phyloP scores from a whole-genome alignment of 306 rosid genomes.

The Senna tora region DNA sequence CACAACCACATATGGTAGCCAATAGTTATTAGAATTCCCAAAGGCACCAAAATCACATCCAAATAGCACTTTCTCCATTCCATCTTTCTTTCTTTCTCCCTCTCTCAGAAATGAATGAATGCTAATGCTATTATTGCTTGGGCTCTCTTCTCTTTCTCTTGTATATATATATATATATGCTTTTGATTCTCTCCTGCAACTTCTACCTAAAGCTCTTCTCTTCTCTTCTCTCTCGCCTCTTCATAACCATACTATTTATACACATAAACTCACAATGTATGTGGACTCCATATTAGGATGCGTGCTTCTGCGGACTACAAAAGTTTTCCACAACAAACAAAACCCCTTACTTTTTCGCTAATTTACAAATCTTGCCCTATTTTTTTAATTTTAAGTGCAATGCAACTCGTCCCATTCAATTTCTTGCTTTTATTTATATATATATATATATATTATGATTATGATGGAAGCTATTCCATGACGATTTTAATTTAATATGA shows the following conservation, averaged over 20 bases:
- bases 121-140: slow-evolving; percentile 2
- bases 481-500: neutral
- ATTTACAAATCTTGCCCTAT: slow-evolving; percentile 43
- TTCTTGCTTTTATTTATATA: neutral
- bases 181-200: neutral
- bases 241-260: slow-evolving; percentile 45
- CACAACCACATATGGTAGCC: slow-evolving; percentile 83
- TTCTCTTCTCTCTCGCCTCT: slow-evolving; percentile 6
- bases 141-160: neutral
- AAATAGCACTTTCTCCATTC: slow-evolving; percentile 89
- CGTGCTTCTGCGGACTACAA: slow-evolving; percentile 35
- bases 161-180: too few species aligned
- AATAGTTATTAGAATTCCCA: slow-evolving; percentile 58
- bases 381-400: slow-evolving; percentile 31
- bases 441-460: too few species aligned
- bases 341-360: slow-evolving; percentile 43
- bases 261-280: slow-evolving; percentile 41
- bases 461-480: too few species aligned
- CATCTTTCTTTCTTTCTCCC: too few species aligned
- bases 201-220: neutral
- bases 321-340: neutral
- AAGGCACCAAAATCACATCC: slow-evolving; percentile 82
- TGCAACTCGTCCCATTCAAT: neutral
- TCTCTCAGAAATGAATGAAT: too few species aligned
- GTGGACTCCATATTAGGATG: slow-evolving; percentile 51